Evolutionary conservation across 352 stramenopile genomes (phyloP).

Genomic region (Elongisporangium anandrum): DNA sequence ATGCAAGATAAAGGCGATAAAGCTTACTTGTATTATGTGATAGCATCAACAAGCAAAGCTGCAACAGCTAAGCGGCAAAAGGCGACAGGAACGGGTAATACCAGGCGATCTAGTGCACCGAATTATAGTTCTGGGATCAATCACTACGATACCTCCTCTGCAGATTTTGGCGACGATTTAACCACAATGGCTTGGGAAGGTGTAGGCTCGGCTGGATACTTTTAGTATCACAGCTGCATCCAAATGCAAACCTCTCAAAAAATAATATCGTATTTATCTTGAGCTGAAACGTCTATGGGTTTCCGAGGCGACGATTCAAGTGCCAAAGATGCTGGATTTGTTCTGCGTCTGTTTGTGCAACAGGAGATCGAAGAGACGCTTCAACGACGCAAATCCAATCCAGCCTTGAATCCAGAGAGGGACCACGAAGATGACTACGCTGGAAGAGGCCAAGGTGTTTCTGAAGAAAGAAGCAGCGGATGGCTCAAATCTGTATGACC

Average conservation of each 20-base stretch:
- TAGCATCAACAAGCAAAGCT: conserved; percentile 8
- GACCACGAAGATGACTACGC: conserved; percentile 44
- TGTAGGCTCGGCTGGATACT: conserved; percentile 58
- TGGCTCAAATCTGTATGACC: conserved; percentile 83
- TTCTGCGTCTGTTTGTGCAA: neutral
- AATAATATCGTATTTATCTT: neutral
- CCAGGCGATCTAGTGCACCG: conserved; percentile 30
- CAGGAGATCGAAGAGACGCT: neutral
- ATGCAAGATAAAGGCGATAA: neutral
- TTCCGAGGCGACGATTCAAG: conserved; percentile 2
- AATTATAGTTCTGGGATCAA: conserved; percentile 29
- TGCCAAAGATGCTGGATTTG: neutral
- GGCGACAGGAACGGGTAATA: conserved; percentile 10
- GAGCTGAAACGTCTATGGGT: neutral
- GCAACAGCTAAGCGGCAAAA: conserved; percentile 21
- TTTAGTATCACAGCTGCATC: conserved; percentile 14
- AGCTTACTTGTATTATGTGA: neutral
- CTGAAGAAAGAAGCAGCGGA: conserved; percentile 73
- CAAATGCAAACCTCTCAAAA: neutral
- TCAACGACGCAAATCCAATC: neutral
- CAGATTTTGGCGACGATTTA: conserved; percentile 46
- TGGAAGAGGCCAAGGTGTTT: conserved; percentile 88
- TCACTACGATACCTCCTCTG: conserved; percentile 45
- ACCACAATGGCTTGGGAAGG: conserved; percentile 74
- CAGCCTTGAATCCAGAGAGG: neutral